Percentiles rank a stretch among this genome's conserved stretches.
Conservation (phyloP, 345 rosid genomes). For the Linum tenue region DNA sequence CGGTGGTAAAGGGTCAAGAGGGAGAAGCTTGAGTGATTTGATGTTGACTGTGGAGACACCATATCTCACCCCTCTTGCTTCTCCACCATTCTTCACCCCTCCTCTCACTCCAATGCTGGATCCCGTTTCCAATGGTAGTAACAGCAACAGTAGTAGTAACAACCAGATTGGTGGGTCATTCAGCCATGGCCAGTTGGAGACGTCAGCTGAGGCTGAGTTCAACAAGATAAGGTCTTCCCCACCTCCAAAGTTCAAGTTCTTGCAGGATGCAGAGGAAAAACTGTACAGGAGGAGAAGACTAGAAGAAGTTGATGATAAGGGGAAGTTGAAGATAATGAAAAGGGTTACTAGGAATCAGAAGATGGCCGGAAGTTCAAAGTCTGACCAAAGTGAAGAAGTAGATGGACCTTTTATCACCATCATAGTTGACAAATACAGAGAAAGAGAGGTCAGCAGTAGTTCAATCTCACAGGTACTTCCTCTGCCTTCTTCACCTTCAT, state of each 20-base stretch:
- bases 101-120: constrained; percentile 61
- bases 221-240: constrained; percentile 66
- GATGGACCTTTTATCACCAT: constrained; percentile 47
- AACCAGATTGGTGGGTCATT: constrained; percentile 27
- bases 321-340: constrained; percentile 14
- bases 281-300: constrained; percentile 30
- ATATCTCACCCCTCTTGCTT: constrained; percentile 75
- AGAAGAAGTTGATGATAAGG: constrained; percentile 30
- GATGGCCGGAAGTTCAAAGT: constrained; percentile 18
- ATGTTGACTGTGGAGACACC: constrained; percentile 70
- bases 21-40: constrained; percentile 66
- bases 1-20: constrained; percentile 31
- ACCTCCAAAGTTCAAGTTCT: constrained; percentile 82
- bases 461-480: constrained; percentile 34
- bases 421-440: constrained; percentile 37
- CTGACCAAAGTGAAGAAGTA: constrained; percentile 31
- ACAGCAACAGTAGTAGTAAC: constrained; percentile 3
- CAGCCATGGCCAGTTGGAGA: constrained; percentile 41
- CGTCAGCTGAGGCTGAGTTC: constrained; percentile 66
- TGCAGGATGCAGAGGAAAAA: constrained; percentile 94
- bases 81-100: constrained; percentile 84
- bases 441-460: constrained; percentile 19
- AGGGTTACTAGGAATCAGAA: background rate
- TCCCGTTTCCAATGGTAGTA: background rate
- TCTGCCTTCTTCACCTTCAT: constrained; percentile 31